Base-by-base conservation (phyloP, 2,329 filamentous ascomycete genomes). In the Fusarium citri region DNA sequence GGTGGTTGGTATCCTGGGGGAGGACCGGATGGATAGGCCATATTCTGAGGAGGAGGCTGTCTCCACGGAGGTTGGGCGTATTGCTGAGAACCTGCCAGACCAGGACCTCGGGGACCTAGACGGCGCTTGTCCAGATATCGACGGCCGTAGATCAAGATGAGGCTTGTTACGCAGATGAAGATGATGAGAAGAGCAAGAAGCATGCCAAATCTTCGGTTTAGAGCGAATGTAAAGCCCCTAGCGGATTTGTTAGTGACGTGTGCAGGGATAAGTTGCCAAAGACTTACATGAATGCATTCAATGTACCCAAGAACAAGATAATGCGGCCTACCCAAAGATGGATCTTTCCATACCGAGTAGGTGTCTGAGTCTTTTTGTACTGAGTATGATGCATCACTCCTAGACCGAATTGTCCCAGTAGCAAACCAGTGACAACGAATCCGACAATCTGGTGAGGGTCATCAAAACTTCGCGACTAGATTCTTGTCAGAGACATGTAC, bases 381-480 rank as follows among this genome's bases (percentile, higher is more conserved):
- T 85, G 80, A 48, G 82, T 79, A 71, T 90, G 88, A 69, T 89
- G 86, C 58, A 88, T 68, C 66, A 86, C 80, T 28, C 88, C 88
- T 16, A 90, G 75, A 3, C 80, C 76, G 63, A 88, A 84, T 71
- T 90, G 87, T 8, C 74, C 79, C 18, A 90, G 75, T 54, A 89
- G 77, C 51, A 85, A 81, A 45, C 83, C 77, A 47, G 87, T 79
- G 41, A 89, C 78, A 18, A 89, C 74, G 59, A 88, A 80, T 11
- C 89, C 89, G 59, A 91, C 78, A 51, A 90, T 81, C 72, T 90
- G 88, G 72, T 91, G 89, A 11, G 82, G 78, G 2, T 83, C 82
- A 46, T 82, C 82, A 77, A 88, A 87, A 12, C 79, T 78, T 51
- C 83, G 85, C 20, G 87, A 86, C 85, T 88, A 40, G 11, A 23